phyloP scores from a whole-genome alignment of 2,329 filamentous ascomycete genomes.

The Trichoderma sp. region DNA sequence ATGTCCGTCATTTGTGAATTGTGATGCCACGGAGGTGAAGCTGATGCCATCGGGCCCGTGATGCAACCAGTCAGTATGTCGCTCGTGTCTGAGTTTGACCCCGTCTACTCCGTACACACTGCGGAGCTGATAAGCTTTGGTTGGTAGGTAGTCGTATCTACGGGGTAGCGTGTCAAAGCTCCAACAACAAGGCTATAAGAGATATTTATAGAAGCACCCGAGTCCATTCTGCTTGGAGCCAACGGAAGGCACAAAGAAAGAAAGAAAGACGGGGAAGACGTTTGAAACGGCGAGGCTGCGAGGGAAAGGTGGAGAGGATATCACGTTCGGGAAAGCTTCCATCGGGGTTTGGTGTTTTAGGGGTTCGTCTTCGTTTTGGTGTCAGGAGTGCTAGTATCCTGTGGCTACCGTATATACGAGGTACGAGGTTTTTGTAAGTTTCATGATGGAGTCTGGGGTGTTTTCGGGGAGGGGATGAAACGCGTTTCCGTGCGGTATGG shows the following conservation, averaged over 20 bases:
- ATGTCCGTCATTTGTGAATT: conserved; percentile 13
- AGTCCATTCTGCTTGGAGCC: neutral
- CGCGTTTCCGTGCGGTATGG: conserved; percentile 3
- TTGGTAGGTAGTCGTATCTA: too few relatives aligned
- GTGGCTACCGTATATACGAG: conserved; percentile 3
- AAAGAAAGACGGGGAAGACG: too few relatives aligned
- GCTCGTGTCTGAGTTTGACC: too few relatives aligned
- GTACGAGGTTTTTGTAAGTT: neutral
- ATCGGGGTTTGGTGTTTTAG: neutral
- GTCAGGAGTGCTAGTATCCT: too few relatives aligned
- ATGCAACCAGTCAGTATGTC: neutral
- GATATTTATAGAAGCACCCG: conserved; percentile 5
- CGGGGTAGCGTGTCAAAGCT: too few relatives aligned
- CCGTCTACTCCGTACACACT: too few relatives aligned
- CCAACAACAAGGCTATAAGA: too few relatives aligned
- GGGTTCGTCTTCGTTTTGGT: too few relatives aligned
- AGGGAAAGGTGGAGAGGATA: neutral
- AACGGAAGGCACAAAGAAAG: too few relatives aligned
- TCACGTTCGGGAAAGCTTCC: neutral
- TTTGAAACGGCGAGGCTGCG: conserved; percentile 2
- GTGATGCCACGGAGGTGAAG: neutral
- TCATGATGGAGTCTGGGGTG: neutral
- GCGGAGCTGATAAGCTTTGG: too few relatives aligned
- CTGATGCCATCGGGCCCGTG: neutral
- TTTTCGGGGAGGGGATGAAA: neutral